A percentile compares a stretch with the other conserved stretches of the same genome.
Conservation (phyloP, 2,329 filamentous ascomycete genomes). For the Xylaria sp. region DNA sequence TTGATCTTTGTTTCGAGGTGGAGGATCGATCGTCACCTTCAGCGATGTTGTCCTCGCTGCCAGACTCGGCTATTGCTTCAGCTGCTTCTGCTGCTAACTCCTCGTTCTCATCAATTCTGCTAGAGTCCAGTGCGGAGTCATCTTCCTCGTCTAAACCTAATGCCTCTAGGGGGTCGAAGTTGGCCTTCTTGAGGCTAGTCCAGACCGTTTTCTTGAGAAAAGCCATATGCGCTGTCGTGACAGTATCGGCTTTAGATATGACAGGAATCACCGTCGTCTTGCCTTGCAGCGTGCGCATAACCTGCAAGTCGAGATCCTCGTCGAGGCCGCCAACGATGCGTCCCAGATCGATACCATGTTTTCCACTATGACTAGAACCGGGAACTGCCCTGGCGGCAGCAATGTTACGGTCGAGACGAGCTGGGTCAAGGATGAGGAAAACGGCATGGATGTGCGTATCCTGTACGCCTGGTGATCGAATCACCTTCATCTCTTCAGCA, state of each 20-base stretch:
- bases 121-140: conserved; percentile 61
- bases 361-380: conserved; percentile 59
- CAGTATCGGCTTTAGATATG: conserved; percentile 95
- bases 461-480: conserved; percentile 89
- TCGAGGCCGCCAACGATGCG: conserved; percentile 76
- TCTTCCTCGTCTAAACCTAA: conserved; percentile 81
- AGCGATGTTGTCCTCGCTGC: conserved; percentile 43
- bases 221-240: conserved; percentile 94
- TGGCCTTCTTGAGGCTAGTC: conserved; percentile 84
- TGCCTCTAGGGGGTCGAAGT: conserved; percentile 87
- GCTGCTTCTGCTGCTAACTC: conserved; percentile 51
- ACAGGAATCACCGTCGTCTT: conserved; percentile 97
- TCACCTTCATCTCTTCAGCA: conserved; percentile 95
- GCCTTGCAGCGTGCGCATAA: conserved; percentile 85
- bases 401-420: conserved; percentile 84
- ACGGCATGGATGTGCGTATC: conserved; percentile 98
- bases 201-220: conserved; percentile 91
- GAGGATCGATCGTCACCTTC: conserved; percentile 54
- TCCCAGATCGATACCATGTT: conserved; percentile 60
- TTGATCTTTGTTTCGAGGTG: conserved; percentile 58
- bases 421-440: conserved; percentile 90
- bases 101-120: conserved; percentile 66
- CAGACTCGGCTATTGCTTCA: conserved; percentile 41
- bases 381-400: conserved; percentile 68
- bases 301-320: conserved; percentile 88